Base-by-base conservation (phyloP, 2,329 filamentous ascomycete species). In the Hypoxylon sp. region DNA sequence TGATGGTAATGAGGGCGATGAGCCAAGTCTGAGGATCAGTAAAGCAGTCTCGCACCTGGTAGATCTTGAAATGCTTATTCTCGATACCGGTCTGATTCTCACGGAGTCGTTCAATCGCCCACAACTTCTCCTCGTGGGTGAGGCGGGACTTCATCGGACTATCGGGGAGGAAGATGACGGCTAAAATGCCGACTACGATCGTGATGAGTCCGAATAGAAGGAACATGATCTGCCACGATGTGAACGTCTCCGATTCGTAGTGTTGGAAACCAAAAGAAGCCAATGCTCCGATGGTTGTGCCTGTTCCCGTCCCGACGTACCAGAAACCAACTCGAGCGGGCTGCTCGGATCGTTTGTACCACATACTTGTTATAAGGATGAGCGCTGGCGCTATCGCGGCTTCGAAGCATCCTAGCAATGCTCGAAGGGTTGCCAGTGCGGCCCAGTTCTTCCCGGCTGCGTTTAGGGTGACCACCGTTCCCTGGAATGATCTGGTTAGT, bases 301-400 rank as follows among this genome's bases (percentile, higher is more conserved):
- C 78, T 4, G 70, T 63, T 42, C 65, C 64, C 26, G 61, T 62
- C 0, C 80, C 82, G 2, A 79, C 73, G 60, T 86, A 87, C 82
- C 83, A 86, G 36, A 80, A 59, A 3, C 80, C 79, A 8, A 84
- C 78, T 1, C 83, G 75, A 13, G 80, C 66, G 0, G 82, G 80
- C 56, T 85, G 82, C 59, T 87, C 82, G 3, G 75, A 74, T 51
- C 75, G 73, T 51, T 76, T 78, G 50, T 81, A 81, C 77, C 77
- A 82, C 72, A 79, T 79, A 3, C 73, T 73, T 0, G 79, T 82
- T 45, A 83, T 76, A 9, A 82, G 71, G 29, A 82, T 78, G 42
- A 84, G 73, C 13, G 75, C 75, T 0, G 81, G 81, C 0, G 78
- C 76, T 7, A 83, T 75, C 5, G 75, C 77, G 8, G 76, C 72